phyloP scores from a whole-genome alignment of 2,329 filamentous ascomycete genomes.

The Trichophyton verrucosum region DNA sequence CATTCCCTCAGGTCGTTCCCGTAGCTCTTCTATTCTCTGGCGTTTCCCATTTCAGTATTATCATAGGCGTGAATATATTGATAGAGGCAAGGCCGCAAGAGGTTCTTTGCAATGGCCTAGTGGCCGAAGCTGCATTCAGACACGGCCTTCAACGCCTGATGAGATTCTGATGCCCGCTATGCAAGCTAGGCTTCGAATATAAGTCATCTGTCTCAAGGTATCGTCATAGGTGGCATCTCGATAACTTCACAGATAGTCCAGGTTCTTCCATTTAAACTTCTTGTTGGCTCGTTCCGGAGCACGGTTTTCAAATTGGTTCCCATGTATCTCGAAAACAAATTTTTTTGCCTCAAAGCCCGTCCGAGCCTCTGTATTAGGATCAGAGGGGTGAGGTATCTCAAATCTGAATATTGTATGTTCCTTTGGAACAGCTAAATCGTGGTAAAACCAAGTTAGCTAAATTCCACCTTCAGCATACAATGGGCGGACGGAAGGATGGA shows the following conservation, averaged over 20 bases:
- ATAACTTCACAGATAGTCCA: slow-evolving; percentile 53
- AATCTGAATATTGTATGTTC: slow-evolving; percentile 79
- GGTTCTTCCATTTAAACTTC: slow-evolving; percentile 80
- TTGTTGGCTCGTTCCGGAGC: slow-evolving; percentile 75
- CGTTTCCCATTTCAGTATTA: background rate
- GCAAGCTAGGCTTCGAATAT: background rate
- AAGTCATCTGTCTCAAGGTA: no score
- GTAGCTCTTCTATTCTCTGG: background rate
- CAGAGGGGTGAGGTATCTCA: slow-evolving; percentile 44
- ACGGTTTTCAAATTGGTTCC: slow-evolving; percentile 72
- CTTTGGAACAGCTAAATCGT: slow-evolving; percentile 57
- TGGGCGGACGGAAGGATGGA: background rate
- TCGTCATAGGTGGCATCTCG: background rate
- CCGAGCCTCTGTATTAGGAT: background rate
- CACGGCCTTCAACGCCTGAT: background rate
- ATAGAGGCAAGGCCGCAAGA: background rate
- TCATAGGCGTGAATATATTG: no score
- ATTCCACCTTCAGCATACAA: slow-evolving; percentile 3
- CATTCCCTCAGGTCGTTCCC: background rate
- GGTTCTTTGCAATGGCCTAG: background rate
- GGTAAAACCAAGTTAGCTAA: slow-evolving; percentile 5
- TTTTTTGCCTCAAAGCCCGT: slow-evolving; percentile 19
- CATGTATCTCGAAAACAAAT: slow-evolving; percentile 73
- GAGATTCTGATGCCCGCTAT: background rate
- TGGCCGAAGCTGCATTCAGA: background rate